phyloP scores from a whole-genome alignment of 768 basidiomycete species.

The Porpolomopsis calyptriformis region DNA sequence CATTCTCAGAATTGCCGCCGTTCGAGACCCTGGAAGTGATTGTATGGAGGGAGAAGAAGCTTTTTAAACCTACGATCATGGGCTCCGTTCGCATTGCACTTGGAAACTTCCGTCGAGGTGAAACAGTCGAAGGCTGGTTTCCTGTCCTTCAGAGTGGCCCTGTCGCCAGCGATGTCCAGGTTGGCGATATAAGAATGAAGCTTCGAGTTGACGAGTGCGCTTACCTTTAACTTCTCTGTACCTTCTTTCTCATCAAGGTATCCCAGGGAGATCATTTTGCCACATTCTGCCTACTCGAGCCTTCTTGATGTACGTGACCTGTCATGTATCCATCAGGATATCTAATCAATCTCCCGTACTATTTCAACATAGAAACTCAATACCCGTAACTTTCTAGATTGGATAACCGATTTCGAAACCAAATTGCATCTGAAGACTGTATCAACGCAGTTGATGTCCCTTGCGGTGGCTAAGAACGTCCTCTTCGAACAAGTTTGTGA shows the following conservation, averaged over 20 bases:
- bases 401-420: conserved; percentile 61
- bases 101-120: conserved; percentile 61
- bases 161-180: conserved; percentile 42
- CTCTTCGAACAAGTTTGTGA: conserved; percentile 62
- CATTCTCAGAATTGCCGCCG: conserved; percentile 65
- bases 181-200: conserved; percentile 68
- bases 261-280: conserved; percentile 68
- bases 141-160: conserved; percentile 50
- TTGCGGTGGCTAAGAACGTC: conserved; percentile 57
- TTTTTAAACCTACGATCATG: conserved; percentile 41
- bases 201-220: conserved; percentile 67
- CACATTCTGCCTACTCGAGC: conserved; percentile 48
- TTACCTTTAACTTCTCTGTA: not conserved
- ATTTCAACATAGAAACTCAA: conserved; percentile 34
- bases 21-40: conserved; percentile 61
- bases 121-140: conserved; percentile 77
- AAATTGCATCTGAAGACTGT: conserved; percentile 57
- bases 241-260: conserved; percentile 3
- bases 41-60: conserved; percentile 60
- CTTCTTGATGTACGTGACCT: conserved; percentile 42
- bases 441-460: conserved; percentile 49
- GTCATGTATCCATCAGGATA: not conserved
- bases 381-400: conserved; percentile 58
- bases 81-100: conserved; percentile 59
- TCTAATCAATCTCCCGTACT: not conserved